phyloP scores from a whole-genome alignment of 2,329 filamentous ascomycete genomes.

The Mycosphaerella arachidis region DNA sequence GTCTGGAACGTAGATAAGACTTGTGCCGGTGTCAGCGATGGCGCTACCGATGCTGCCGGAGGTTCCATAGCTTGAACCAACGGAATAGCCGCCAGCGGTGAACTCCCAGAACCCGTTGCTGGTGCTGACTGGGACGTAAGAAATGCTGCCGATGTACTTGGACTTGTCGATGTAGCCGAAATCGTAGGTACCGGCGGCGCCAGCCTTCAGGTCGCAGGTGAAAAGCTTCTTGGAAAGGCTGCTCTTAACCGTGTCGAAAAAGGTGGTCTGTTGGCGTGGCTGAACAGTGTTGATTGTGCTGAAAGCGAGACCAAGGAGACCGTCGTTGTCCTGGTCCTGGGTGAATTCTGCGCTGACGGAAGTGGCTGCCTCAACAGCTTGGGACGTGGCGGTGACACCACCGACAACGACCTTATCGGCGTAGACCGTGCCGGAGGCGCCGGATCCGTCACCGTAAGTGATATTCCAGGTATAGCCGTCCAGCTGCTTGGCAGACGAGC shows the following conservation, averaged over 20 bases:
- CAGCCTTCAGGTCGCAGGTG: constrained; percentile 54
- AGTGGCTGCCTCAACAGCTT: constrained; percentile 63
- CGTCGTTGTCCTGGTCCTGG: constrained; percentile 52
- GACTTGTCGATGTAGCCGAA: constrained; percentile 56
- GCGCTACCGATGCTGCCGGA: constrained; percentile 45
- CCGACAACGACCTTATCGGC: constrained; percentile 61
- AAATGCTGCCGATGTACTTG: constrained; percentile 54
- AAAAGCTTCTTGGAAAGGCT: constrained; percentile 52
- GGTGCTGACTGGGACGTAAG: constrained; percentile 53
- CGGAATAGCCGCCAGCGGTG: constrained; percentile 51
- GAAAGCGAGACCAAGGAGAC: constrained; percentile 58
- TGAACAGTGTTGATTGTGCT: constrained; percentile 55
- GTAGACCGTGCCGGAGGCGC: constrained; percentile 61
- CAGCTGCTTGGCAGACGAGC: constrained; percentile 38
- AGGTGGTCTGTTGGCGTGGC: constrained; percentile 51
- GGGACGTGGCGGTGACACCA: constrained; percentile 52
- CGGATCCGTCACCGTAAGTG: constrained; percentile 61
- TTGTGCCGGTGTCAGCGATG: constrained; percentile 69
- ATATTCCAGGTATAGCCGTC: constrained; percentile 38
- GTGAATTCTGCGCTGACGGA: constrained; percentile 53
- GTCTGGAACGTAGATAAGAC: constrained; percentile 57
- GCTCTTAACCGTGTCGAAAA: constrained; percentile 55
- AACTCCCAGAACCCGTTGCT: constrained; percentile 62
- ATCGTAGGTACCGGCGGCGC: constrained; percentile 50
- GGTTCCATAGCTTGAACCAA: constrained; percentile 45